A percentile compares a stretch with the other conserved stretches of the same genome.
phyloP scores from a whole-genome alignment of 257 asterid genomes.

The Plectranthus barbatus region DNA sequence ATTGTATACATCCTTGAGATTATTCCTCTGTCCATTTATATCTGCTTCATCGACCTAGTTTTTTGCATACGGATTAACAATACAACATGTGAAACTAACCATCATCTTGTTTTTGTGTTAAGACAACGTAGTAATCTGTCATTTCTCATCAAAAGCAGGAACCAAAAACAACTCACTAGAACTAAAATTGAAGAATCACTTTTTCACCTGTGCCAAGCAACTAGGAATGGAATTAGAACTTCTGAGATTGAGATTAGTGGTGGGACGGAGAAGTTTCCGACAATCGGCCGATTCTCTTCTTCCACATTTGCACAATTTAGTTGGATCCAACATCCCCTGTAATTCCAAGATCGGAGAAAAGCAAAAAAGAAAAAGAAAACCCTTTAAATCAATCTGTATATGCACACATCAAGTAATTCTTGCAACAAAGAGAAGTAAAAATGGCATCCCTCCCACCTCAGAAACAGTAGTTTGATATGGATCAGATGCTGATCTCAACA shows the following conservation, averaged over 20 bases:
- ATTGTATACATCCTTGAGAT: slow-evolving; percentile 49
- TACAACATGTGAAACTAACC: slow-evolving; percentile 12
- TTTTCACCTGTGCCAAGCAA: slow-evolving; percentile 54
- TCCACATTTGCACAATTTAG: slow-evolving; percentile 37
- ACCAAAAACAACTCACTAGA: too few species aligned
- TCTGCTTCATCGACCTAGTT: slow-evolving; percentile 46
- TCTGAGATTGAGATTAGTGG: slow-evolving; percentile 15
- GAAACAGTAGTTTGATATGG: slow-evolving; percentile 41
- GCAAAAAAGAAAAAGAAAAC: slow-evolving; percentile 6
- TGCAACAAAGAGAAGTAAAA: not conserved
- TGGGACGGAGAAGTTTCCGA: slow-evolving; percentile 16
- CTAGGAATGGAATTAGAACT: slow-evolving; percentile 30
- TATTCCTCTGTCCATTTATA: slow-evolving; percentile 33
- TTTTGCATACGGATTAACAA: not conserved
- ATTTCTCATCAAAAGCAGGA: not conserved
- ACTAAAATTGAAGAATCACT: not conserved
- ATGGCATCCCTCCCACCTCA: slow-evolving; percentile 43
- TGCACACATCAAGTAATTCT: slow-evolving; percentile 9
- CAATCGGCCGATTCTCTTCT: slow-evolving; percentile 55
- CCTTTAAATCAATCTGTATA: not conserved
- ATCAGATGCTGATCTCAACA: slow-evolving; percentile 39
- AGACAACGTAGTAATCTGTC: not conserved
- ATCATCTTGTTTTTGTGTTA: slow-evolving; percentile 15
- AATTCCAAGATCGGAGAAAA: too few species aligned
- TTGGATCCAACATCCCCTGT: slow-evolving; percentile 57